Evolutionary conservation across 768 basidiomycete species (phyloP), one percentile per base, ranked within the genome.

Genomic region (Amanita muscaria): DNA sequence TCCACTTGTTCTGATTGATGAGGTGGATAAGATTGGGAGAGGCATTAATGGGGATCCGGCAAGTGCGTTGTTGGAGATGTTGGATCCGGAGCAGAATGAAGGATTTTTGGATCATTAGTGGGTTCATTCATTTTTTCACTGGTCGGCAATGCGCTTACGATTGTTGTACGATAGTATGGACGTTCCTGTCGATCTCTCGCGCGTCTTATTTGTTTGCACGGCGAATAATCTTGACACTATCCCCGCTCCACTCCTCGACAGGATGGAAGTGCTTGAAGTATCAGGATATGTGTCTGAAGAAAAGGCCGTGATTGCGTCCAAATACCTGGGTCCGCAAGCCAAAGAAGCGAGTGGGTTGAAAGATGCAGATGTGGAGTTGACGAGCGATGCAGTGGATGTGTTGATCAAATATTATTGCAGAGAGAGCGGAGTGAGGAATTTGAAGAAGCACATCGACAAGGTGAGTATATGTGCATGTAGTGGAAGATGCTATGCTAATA

Each of bases 391-490:
- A 0, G 81, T 98, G 35, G 89, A 93, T 53, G 66, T 78, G 9
- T 72, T 99, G 42, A 98, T 99, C 67, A 87, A 93, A 59, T 97
- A 92, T 62, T 98, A 98, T 63, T 93, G 90, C 59, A 76, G 96
- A 18, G 96, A 99, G 68, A 94, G 90, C 54, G 96, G 96, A 34
- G 96, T 99, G 23, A 72, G 96, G 39, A 91, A 92, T 58, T 58
- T 99, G 60, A 98, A 98, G 80, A 98, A 99, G 66, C 88, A 93
- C 56, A 94, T 99, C 44, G 94, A 99, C 58, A 98, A 98, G 80
- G 91, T 90, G 48, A 2, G 57, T 52, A 6, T 4, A 12, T n/a
- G 8, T 15, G 27, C 40, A 19, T 31, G 22, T 15, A 6, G n/a
- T 21, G 16, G 34, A n/a, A n/a, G n/a, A n/a, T n/a, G n/a, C n/a